These are phyloP conservation scores for Sporothrix pseudoabietina DNA, from an alignment of 2,329 filamentous ascomycete species.

Conservation along the genomic window DNA sequence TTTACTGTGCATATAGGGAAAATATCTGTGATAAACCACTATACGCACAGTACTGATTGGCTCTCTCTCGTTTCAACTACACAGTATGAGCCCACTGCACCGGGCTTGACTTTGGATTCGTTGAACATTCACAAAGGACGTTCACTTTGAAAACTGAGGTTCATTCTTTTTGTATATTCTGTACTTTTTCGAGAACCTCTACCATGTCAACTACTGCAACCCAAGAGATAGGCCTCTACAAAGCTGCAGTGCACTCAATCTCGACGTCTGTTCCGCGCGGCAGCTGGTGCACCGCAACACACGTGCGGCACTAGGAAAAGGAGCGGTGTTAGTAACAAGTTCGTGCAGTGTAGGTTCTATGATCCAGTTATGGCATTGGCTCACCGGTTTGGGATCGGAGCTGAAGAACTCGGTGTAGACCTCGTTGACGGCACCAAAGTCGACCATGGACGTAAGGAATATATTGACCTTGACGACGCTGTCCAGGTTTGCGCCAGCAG, in stretches of 20 bases:
- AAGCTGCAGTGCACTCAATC: slow-evolving; percentile 63
- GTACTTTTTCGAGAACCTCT: not conserved
- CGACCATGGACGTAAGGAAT: slow-evolving; percentile 65
- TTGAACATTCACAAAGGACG: too few species aligned
- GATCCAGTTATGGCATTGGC: slow-evolving; percentile 32
- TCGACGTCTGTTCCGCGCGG: slow-evolving; percentile 72
- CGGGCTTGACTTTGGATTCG: too few species aligned
- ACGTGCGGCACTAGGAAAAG: slow-evolving; percentile 55
- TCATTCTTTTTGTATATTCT: too few species aligned
- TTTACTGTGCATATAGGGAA: not conserved
- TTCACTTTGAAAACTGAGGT: too few species aligned
- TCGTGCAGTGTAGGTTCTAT: not conserved
- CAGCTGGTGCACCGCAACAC: slow-evolving; percentile 72
- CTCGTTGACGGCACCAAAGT: slow-evolving; percentile 63
- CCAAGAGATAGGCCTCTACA: not conserved
- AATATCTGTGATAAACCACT: not conserved
- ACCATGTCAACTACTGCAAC: not conserved
- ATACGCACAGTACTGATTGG: not conserved
- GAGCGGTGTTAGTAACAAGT: not conserved
- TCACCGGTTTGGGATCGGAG: slow-evolving; percentile 51
- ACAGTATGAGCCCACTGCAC: too few species aligned
- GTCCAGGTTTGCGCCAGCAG: slow-evolving; percentile 59
- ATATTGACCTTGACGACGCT: slow-evolving; percentile 70
- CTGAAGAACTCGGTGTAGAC: slow-evolving; percentile 56
- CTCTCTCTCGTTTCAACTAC: too few species aligned